Evolutionary conservation across 179 eudicot genomes (phyloP).

Genomic region (Drosera spatulata): DNA sequence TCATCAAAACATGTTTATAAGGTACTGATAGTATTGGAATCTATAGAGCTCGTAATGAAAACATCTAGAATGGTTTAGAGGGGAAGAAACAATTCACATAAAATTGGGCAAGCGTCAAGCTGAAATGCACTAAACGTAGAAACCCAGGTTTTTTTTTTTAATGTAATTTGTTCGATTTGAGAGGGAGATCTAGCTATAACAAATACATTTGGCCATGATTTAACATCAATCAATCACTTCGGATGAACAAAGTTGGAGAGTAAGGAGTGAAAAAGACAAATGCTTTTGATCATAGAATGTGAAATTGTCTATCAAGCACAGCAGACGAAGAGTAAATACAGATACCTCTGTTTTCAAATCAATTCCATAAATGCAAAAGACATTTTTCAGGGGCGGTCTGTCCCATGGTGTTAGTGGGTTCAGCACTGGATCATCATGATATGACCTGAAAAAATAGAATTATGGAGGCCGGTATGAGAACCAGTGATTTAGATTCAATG

Average conservation of each 20-base stretch:
- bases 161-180: too few relatives aligned
- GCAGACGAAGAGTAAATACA: background rate
- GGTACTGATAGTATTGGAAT: background rate
- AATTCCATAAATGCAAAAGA: slow-evolving; percentile 89
- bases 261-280: too few relatives aligned
- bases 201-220: too few relatives aligned
- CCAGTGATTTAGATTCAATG: background rate
- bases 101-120: too few relatives aligned
- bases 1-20: slow-evolving; percentile 7
- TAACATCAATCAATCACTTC: too few relatives aligned
- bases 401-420: slow-evolving; percentile 97
- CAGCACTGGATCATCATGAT: slow-evolving; percentile 79
- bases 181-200: too few relatives aligned
- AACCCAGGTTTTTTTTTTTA: too few relatives aligned
- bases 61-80: too few relatives aligned
- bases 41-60: background rate
- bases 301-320: background rate
- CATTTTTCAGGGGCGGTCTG: slow-evolving; percentile 87
- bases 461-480: background rate
- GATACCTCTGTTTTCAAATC: slow-evolving; percentile 89
- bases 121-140: too few relatives aligned
- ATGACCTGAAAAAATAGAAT: slow-evolving; percentile 44
- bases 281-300: too few relatives aligned
- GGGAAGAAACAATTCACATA: too few relatives aligned
- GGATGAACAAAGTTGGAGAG: too few relatives aligned